Conservation (phyloP, 2,329 filamentous ascomycete genomes). For the Sporothrix luriei region DNA sequence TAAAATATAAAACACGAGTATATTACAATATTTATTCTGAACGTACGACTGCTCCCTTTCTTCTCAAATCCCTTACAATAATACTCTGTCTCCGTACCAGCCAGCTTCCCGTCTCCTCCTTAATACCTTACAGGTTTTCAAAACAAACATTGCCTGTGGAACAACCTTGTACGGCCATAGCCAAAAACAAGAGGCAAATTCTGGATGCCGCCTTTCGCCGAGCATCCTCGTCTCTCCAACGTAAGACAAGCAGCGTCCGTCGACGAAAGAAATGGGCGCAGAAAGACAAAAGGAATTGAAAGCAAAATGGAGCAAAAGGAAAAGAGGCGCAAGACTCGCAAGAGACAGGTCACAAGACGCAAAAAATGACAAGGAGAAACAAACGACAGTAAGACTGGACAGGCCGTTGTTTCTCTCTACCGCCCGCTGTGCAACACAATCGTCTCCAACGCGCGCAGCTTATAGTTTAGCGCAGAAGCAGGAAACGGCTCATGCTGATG, state of each 20-base stretch:
- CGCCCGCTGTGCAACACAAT: neutral
- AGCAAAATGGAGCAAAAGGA: no score
- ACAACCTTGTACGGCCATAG: neutral
- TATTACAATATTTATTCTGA: no score
- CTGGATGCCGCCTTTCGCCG: neutral
- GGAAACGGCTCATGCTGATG: neutral
- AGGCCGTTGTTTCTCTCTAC: neutral
- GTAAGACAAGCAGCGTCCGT: neutral
- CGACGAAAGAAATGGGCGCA: neutral
- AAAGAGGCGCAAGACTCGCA: neutral
- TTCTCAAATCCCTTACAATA: no score
- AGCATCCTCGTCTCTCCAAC: neutral
- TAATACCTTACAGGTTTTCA: neutral
- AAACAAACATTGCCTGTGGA: neutral
- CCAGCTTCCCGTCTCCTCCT: neutral
- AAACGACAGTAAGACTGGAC: neutral
- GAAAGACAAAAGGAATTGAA: neutral
- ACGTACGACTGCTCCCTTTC: no score
- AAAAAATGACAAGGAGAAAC: neutral
- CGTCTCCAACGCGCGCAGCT: neutral
- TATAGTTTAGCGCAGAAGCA: neutral
- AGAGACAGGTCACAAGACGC: conserved; percentile 16
- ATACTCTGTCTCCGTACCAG: no score
- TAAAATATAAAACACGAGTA: no score
- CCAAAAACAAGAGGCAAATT: neutral